Percentiles rank a stretch among this genome's conserved stretches.
Conservation (phyloP, 2,329 filamentous ascomycete species). For the Coleophoma eucalyptorum region DNA sequence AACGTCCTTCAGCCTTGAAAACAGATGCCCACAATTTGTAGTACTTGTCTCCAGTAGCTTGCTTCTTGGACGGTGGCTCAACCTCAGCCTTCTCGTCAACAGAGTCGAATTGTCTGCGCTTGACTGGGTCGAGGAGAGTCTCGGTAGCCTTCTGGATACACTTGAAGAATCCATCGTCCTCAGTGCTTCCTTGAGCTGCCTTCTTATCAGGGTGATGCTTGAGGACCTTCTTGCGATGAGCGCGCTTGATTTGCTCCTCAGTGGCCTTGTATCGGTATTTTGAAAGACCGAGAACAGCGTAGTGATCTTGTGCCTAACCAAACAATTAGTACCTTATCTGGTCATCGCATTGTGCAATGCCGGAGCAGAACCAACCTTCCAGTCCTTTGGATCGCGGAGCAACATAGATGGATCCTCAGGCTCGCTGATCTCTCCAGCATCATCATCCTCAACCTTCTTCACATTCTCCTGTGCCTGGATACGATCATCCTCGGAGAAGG, state of each 20-base stretch:
- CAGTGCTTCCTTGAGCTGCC: slow-evolving; percentile 79
- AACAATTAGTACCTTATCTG: slow-evolving; percentile 9
- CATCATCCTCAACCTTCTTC: slow-evolving; percentile 92
- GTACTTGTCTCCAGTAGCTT: slow-evolving; percentile 79
- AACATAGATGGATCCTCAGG: slow-evolving; percentile 91
- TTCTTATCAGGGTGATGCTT: slow-evolving; percentile 99
- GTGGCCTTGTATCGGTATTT: slow-evolving; percentile 92
- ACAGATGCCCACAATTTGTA: slow-evolving; percentile 92
- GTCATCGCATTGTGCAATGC: neutral
- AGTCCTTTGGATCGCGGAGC: slow-evolving; percentile 93
- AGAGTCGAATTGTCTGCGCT: slow-evolving; percentile 92
- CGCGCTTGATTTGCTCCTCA: slow-evolving; percentile 97
- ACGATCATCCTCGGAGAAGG: slow-evolving; percentile 96
- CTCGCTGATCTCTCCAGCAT: slow-evolving; percentile 89
- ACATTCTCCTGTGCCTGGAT: slow-evolving; percentile 93
- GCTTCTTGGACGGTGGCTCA: slow-evolving; percentile 89
- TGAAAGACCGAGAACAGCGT: slow-evolving; percentile 88
- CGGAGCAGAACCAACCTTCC: slow-evolving; percentile 67
- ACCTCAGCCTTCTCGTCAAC: slow-evolving; percentile 93
- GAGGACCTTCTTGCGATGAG: slow-evolving; percentile 98
- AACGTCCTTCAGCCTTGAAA: slow-evolving; percentile 89
- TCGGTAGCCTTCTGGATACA: slow-evolving; percentile 99
- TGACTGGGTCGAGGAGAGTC: slow-evolving; percentile 84
- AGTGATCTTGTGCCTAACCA: slow-evolving; percentile 85
- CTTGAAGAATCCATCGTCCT: slow-evolving; percentile 99